Base-by-base conservation (phyloP, 2,329 filamentous ascomycete genomes). In the Ascochyta pisi region DNA sequence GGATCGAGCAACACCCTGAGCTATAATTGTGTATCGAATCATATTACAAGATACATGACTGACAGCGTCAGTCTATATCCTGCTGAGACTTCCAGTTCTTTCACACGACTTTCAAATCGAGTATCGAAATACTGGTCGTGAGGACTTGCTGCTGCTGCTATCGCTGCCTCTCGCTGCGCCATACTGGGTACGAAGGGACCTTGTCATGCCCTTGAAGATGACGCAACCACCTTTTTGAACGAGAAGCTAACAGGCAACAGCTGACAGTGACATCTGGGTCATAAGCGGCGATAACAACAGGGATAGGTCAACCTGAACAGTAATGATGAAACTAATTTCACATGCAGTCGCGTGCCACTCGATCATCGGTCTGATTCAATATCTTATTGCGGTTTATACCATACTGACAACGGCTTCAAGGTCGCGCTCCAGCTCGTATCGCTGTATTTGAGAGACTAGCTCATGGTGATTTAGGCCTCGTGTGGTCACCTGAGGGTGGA, bases 401-500 rank as follows among this genome's bases (percentile, higher is more conserved):
- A 12, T 42, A 39, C 41, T 15, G 26, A 34, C 19, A 39, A 27
- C 38, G 41, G 47, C 33, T 24, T 33, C 37, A 43, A 41, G 47
- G 43, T 56, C 24, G 53, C 26, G 46, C 46, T 26, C 29, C 15
- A 42, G 37, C 41, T 56, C 43, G 42, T 43, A 43, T 56, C 47
- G 48, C 22, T 51, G 31, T 23, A 42, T 41, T 42, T 37, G 35
- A 16, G 19, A 43, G 24, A 37, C 38, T 42, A 47, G 47, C 37
- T 31, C n/a, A 38, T 26, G 40, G 15, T 39, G 38, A 48, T 43
- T 47, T 50, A 43, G 43, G 45, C 16, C 43, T 29, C 23, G 33
- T 34, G 24, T 43, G 39, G 47, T 54, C 45, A 54, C 42, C 44
- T 54, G 53, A 56, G 42, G 35, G 53, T 42, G 53, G 47, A 56